These are phyloP conservation scores for Aspergillus novoparasiticus DNA, from an alignment of 2,329 filamentous ascomycete genomes.

Conservation along the genomic window DNA sequence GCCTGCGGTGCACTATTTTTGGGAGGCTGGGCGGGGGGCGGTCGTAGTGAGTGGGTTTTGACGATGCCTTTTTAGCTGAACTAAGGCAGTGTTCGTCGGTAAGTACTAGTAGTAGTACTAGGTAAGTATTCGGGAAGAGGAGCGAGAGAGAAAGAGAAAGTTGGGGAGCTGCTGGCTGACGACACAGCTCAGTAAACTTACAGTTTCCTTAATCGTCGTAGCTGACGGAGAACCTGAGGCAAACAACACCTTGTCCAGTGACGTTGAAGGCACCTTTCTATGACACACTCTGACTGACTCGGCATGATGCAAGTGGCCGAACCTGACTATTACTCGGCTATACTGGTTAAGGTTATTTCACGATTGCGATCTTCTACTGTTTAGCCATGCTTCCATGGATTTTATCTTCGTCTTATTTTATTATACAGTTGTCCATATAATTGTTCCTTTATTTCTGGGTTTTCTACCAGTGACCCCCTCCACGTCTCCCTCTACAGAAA, in stretches of 20 bases:
- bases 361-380: too few relatives aligned
- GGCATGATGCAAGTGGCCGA: conserved; percentile 2
- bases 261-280: neutral
- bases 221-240: neutral
- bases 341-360: too few relatives aligned
- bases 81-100: neutral
- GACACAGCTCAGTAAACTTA: neutral
- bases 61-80: neutral
- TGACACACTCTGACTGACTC: neutral
- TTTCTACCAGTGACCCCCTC: neutral
- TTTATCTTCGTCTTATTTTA: neutral
- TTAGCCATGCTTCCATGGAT: neutral
- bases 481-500: neutral
- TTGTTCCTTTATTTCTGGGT: too few relatives aligned
- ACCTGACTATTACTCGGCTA: neutral
- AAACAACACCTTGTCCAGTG: neutral
- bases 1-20: neutral
- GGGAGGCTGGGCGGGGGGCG: conserved; percentile 24
- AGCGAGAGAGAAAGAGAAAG: neutral
- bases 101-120: neutral
- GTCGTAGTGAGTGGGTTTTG: conserved; percentile 13
- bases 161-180: neutral
- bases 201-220: neutral
- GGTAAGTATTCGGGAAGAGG: neutral
- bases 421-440: neutral